Evolutionary conservation across 306 rosid genomes (phyloP), one percentile per base, ranked within the genome.

Genomic region (Ormosia semicastrata): DNA sequence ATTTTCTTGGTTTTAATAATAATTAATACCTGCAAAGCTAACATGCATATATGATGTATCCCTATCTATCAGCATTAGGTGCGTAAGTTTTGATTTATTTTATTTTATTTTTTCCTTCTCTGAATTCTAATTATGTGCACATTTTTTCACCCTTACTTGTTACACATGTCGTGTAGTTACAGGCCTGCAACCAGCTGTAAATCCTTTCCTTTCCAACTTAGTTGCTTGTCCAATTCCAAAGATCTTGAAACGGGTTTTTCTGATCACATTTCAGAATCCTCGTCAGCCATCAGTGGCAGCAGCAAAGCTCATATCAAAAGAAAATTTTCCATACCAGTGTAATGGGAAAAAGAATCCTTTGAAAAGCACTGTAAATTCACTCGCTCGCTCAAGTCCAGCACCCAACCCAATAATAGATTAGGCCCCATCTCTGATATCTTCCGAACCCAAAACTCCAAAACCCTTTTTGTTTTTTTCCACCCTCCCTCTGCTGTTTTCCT

Each of bases 341-440:
- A 15, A 36, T 12, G 33, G 68, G 17, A 49, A 66, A 71, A 46
- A 54, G 71, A 78, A 56, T 72, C 57, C 2, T 72, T 57, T 66
- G 43, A 33, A 57, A 79, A 39, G 37, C 15, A 8, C 77, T 81
- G 87, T 77, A 70, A 64, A 34, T 62, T 58, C 83, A 79, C 75
- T 86, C 84, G 73, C 77, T 59, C 86, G 69, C 71, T 77, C 71
- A 11, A 47, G 49, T 40, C 75, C 85, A 74, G 82, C 82, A 36
- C 80, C 47, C 41, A 84, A 65, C 84, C 85, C 79, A 43, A 71
- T 71, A 43, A 71, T 71, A 54, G 76, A 15, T 78, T 36, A 57
- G 87, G 84, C 60, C 94, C 94, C 91, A 85, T 85, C 79, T 59
- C 75, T 80, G 80, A 80, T 84, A 47, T 84, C 82, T 81, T 74